These are phyloP conservation scores for Cerrena zonata DNA, from an alignment of 1,284 basidiomycete genomes.

Conservation along the genomic window DNA sequence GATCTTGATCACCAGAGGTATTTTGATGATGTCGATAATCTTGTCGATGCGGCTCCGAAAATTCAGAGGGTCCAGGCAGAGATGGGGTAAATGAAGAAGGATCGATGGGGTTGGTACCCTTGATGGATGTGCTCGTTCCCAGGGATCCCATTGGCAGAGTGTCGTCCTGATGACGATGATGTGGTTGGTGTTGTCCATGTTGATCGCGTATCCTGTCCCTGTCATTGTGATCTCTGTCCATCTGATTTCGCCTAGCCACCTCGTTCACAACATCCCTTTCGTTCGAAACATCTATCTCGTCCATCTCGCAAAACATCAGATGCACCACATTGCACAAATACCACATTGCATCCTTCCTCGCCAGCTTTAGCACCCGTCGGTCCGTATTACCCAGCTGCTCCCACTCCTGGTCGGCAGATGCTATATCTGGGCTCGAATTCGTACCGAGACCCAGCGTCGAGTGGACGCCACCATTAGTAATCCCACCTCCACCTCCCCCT, in stretches of 20 bases:
- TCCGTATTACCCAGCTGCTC: too few species aligned
- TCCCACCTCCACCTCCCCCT: background rate
- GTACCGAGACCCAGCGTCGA: background rate
- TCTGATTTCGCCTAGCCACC: too few species aligned
- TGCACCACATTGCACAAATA: conserved; percentile 2
- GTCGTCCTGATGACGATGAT: background rate
- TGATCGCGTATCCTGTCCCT: background rate
- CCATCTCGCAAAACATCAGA: background rate
- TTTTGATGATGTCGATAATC: too few species aligned
- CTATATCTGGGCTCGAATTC: too few species aligned
- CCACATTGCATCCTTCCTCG: conserved; percentile 7
- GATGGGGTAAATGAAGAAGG: background rate
- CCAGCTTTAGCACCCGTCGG: conserved; percentile 1
- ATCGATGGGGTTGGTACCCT: too few species aligned
- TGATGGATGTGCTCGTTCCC: too few species aligned
- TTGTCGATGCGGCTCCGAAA: background rate
- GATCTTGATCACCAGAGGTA: background rate
- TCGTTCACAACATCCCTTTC: background rate
- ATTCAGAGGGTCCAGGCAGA: too few species aligned
- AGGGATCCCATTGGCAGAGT: background rate
- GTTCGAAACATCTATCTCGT: background rate
- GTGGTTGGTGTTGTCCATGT: background rate
- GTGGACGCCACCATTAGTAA: background rate
- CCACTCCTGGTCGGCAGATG: too few species aligned
- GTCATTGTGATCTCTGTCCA: background rate